Percentiles rank a stretch among this genome's conserved stretches.
These are phyloP conservation scores for Penicillium arizonense DNA, from an alignment of 495 filamentous ascomycete species.

Conservation along the genomic window DNA sequence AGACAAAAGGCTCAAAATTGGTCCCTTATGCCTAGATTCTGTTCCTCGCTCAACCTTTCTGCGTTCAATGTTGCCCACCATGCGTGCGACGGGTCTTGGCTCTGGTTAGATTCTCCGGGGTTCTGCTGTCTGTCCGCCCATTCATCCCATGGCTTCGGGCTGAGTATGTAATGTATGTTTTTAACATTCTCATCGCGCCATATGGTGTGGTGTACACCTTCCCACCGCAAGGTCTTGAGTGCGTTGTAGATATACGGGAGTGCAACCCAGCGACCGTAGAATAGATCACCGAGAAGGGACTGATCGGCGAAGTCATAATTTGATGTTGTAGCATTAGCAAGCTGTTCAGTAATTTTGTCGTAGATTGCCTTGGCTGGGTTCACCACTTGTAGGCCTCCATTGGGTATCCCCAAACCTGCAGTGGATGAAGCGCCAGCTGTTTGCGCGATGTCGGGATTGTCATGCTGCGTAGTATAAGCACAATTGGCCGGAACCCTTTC, in stretches of 20 bases:
- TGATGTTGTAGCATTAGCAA: slow-evolving; percentile 36
- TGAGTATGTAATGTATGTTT: slow-evolving; percentile 79
- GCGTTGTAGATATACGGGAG: slow-evolving; percentile 82
- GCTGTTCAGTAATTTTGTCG: slow-evolving; percentile 44
- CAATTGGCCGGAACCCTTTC: slow-evolving; percentile 66
- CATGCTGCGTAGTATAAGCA: slow-evolving; percentile 70
- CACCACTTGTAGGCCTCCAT: slow-evolving; percentile 73
- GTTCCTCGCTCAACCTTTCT: slow-evolving; percentile 52
- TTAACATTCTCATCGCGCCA: slow-evolving; percentile 76
- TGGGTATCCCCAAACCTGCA: slow-evolving; percentile 62
- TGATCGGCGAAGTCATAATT: slow-evolving; percentile 77
- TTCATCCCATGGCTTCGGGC: slow-evolving; percentile 81
- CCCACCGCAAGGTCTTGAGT: slow-evolving; percentile 71
- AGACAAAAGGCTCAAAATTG: too few relatives aligned
- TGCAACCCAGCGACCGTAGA: slow-evolving; percentile 65
- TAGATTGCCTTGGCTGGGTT: slow-evolving; percentile 58
- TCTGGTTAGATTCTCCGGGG: not conserved
- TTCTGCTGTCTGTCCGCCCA: slow-evolving; percentile 19
- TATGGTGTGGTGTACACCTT: slow-evolving; percentile 65
- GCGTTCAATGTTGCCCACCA: slow-evolving; percentile 66
- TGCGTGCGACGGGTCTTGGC: slow-evolving; percentile 37
- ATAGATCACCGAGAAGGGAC: slow-evolving; percentile 64
- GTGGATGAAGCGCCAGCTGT: slow-evolving; percentile 46
- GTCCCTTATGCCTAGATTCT: not conserved
- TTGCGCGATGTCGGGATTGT: slow-evolving; percentile 56